Conservation (phyloP, 352 stramenopile species). For the Pythium utonaiense region DNA sequence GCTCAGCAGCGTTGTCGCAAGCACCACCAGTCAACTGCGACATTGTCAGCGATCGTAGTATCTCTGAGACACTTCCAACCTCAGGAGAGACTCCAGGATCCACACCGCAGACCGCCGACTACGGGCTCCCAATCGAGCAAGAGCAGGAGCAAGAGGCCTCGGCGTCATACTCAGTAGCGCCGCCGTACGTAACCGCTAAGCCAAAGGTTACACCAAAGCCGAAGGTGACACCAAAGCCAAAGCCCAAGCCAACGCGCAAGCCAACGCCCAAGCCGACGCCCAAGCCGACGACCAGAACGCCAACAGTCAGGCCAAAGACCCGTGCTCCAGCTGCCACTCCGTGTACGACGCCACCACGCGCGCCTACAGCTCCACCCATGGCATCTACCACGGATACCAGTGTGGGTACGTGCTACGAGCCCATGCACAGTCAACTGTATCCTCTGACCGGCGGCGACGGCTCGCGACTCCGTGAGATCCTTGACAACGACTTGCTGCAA, state of each 20-base stretch:
- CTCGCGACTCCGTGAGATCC: slow-evolving; percentile 8
- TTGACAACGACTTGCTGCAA: slow-evolving; percentile 31
- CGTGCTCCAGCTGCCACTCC: too few relatives aligned
- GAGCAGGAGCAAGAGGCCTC: neutral
- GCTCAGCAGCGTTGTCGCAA: neutral
- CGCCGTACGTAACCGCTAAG: neutral
- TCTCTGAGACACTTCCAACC: too few relatives aligned
- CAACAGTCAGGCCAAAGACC: too few relatives aligned
- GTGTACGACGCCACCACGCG: too few relatives aligned
- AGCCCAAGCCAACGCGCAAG: neutral
- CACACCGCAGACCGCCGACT: neutral
- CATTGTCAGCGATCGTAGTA: neutral
- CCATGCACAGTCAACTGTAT: slow-evolving; percentile 23
- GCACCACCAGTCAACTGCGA: neutral
- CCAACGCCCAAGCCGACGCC: neutral
- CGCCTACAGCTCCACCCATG: neutral
- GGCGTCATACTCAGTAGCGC: neutral
- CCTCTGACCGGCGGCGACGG: slow-evolving; percentile 18
- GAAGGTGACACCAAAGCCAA: neutral
- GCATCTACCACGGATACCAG: neutral
- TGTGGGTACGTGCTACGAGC: slow-evolving; percentile 24
- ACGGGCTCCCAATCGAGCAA: neutral
- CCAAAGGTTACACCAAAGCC: neutral
- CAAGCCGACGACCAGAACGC: neutral
- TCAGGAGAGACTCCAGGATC: too few relatives aligned